phyloP scores from a whole-genome alignment of 495 filamentous ascomycete species.

The Xylaria palmicola region DNA sequence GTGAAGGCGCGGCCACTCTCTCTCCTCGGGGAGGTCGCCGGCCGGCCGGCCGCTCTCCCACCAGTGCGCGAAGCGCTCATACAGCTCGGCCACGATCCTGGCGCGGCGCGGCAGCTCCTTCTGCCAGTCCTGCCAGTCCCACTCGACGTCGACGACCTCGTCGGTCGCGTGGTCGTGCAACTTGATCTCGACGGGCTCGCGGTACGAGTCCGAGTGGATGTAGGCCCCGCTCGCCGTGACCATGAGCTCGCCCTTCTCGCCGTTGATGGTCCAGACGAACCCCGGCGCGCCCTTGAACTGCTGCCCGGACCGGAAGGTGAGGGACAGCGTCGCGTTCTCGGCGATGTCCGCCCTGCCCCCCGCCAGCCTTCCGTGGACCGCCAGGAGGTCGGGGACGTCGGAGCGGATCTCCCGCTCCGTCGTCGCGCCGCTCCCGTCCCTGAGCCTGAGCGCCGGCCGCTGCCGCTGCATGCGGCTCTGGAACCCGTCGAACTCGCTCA shows the following conservation, averaged over 20 bases:
- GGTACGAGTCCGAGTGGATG: slow-evolving; percentile 36
- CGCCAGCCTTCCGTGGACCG: slow-evolving; percentile 44
- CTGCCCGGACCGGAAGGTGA: slow-evolving; percentile 49
- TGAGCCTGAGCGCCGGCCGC: slow-evolving; percentile 39
- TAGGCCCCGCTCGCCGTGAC: slow-evolving; percentile 37
- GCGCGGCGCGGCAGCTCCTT: slow-evolving; percentile 34
- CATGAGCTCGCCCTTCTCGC: slow-evolving; percentile 55
- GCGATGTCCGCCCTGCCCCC: slow-evolving; percentile 20
- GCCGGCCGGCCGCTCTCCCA: slow-evolving; percentile 15
- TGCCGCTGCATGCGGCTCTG: slow-evolving; percentile 47
- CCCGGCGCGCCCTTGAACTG: slow-evolving; percentile 48
- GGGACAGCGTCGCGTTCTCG: slow-evolving; percentile 38
- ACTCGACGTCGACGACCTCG: slow-evolving; percentile 41
- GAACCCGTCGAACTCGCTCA: slow-evolving; percentile 45
- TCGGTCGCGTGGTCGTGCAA: slow-evolving; percentile 43
- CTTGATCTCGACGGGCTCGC: slow-evolving; percentile 38
- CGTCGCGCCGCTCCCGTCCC: slow-evolving; percentile 22
- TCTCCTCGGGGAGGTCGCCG: slow-evolving; percentile 19
- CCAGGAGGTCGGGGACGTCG: slow-evolving; percentile 49
- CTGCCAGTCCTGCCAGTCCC: slow-evolving; percentile 44
- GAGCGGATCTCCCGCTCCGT: slow-evolving; percentile 29
- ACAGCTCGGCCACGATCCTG: slow-evolving; percentile 47
- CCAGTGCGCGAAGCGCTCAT: slow-evolving; percentile 47
- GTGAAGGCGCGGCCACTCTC: slow-evolving; percentile 23
- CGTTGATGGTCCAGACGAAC: slow-evolving; percentile 55